Conservation (phyloP, 257 asterid species). For the Sherardia arvensis region DNA sequence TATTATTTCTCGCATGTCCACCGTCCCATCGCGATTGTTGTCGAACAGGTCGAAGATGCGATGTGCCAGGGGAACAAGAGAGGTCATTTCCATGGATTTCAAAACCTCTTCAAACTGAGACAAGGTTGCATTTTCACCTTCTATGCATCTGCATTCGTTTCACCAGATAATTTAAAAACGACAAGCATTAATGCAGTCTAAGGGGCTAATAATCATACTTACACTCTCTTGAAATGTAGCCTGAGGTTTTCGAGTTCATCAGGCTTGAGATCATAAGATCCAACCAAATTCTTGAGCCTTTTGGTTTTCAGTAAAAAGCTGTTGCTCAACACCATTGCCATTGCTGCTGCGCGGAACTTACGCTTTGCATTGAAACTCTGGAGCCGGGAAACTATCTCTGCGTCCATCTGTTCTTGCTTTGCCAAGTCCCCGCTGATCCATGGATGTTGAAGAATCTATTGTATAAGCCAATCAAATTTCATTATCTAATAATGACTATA, state of each 20-base stretch:
- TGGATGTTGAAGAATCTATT: slow-evolving; percentile 62
- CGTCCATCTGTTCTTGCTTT: slow-evolving; percentile 71
- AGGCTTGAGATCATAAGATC: slow-evolving; percentile 78
- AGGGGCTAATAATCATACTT: no score
- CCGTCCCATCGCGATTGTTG: slow-evolving; percentile 69
- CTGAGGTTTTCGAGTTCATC: slow-evolving; percentile 65
- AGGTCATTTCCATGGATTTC: slow-evolving; percentile 66
- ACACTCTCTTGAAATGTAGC: slow-evolving; percentile 59
- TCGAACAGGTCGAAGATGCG: slow-evolving; percentile 73
- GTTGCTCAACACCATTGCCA: slow-evolving; percentile 77
- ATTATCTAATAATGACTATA: no score
- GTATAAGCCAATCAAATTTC: no score
- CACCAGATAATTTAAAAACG: neutral
- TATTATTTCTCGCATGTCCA: slow-evolving; percentile 77
- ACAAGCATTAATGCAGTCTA: no score
- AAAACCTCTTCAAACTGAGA: slow-evolving; percentile 65
- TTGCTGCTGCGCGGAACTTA: slow-evolving; percentile 80
- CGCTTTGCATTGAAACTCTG: slow-evolving; percentile 74
- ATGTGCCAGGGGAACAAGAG: slow-evolving; percentile 56
- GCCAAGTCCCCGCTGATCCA: slow-evolving; percentile 80
- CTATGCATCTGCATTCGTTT: slow-evolving; percentile 42
- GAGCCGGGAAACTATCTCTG: slow-evolving; percentile 60
- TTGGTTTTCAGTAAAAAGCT: slow-evolving; percentile 62
- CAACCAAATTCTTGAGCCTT: slow-evolving; percentile 63
- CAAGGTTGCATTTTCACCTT: slow-evolving; percentile 62